Percentiles rank a stretch among this genome's conserved stretches.
Conservation (phyloP, 2,329 filamentous ascomycete genomes). For the Alternaria burnsii region DNA sequence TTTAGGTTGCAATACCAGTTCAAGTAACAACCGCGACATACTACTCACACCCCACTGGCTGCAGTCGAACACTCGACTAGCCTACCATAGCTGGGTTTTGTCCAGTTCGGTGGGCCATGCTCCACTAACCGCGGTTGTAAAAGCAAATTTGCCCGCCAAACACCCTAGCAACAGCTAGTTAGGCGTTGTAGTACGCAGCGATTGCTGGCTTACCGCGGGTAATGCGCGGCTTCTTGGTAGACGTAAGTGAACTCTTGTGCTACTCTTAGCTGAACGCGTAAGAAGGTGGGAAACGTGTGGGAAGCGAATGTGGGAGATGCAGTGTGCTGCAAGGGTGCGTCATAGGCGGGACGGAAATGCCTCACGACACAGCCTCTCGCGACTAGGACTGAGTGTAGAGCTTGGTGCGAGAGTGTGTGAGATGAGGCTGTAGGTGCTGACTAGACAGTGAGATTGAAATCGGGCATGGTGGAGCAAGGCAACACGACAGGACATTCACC, state of each 20-base stretch:
- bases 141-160: conserved; percentile 4
- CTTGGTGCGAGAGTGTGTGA: conserved; percentile 14
- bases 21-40: neutral
- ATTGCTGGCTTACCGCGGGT: neutral
- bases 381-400: conserved; percentile 14
- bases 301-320: conserved; percentile 4
- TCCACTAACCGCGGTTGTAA: neutral
- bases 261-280: neutral
- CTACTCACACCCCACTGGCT: neutral
- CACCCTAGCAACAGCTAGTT: neutral
- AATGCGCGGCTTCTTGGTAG: neutral
- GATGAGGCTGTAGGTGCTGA: conserved; percentile 5
- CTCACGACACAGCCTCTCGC: conserved; percentile 19
- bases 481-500: neutral
- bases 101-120: neutral
- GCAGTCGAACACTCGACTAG: neutral
- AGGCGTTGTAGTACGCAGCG: neutral
- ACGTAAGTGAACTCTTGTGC: neutral
- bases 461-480: conserved; percentile 3
- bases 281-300: neutral
- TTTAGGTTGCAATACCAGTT: neutral
- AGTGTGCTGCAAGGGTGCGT: conserved; percentile 31
- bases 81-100: neutral
- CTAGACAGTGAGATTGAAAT: neutral
- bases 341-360: conserved; percentile 21